Evolutionary conservation across 176 grass and related monocot genomes (phyloP), one percentile per base, ranked within the genome.

Genomic region (Ananas comosus): DNA sequence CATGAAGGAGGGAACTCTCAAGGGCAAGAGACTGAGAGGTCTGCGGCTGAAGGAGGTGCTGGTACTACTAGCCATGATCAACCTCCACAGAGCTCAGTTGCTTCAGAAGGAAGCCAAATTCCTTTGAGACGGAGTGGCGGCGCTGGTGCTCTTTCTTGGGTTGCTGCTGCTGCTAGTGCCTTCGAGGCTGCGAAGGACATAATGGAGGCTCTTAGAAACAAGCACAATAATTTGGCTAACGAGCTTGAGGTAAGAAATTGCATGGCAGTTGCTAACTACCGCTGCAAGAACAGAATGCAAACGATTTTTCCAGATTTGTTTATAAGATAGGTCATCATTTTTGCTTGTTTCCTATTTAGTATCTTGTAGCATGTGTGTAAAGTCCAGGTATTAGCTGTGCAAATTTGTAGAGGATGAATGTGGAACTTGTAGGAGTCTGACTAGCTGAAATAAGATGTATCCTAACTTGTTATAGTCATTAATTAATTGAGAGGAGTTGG

Each of bases 101-200:
- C 71, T 74, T 49, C 74, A 64, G 87, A 90, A 68, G 82, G 80
- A 29, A 77, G 72, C 5, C 86, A 85, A 71, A 78, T 83, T 78
- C 63, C 73, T 9, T 64, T 83, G 72, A 83, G 94, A 69, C 89
- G 89, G 13, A 89, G 73, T 64, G 80, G 74, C 78, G 91, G 80
- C 70, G 69, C 76, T 85, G 86, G 86, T 68, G 33, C 33, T 42
- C 33, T 42, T 42, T 42, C 33, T 42, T 91, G 81, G 84, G 82
- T 78, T 67, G 74, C 90, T 79, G 90, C 94, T 49, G 87, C 86
- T 77, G 84, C 89, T 64, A 91, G 84, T 84, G 94, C 94, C 67
- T 99, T 99, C 88, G 94, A 99, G 75, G 90, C 89, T 52, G 94
- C 94, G 71, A 99, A 99, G 73, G 94, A 99, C 69, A 99, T 99